These are phyloP conservation scores for Exophiala spinifera DNA, from an alignment of 2,329 filamentous ascomycete genomes.

Conservation along the genomic window DNA sequence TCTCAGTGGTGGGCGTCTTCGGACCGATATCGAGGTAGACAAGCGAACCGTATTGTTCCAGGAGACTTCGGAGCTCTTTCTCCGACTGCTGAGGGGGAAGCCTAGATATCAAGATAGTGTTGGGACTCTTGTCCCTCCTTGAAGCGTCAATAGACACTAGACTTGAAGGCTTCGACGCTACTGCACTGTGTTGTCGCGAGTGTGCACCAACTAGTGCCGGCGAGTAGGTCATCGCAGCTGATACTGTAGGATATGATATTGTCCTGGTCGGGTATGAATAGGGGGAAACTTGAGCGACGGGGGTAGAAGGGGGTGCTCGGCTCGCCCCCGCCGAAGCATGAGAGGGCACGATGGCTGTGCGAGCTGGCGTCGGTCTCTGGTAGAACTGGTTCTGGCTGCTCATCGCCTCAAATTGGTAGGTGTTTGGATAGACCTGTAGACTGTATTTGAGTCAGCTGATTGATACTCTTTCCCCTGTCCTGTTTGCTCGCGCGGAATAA, in stretches of 20 bases:
- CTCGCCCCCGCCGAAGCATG: background rate
- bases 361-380: background rate
- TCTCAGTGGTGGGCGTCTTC: constrained; percentile 14
- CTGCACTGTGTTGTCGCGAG: background rate
- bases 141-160: background rate
- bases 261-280: background rate
- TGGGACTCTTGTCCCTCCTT: constrained; percentile 17
- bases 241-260: background rate
- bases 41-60: constrained; percentile 18
- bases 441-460: background rate
- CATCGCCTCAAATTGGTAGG: background rate
- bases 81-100: constrained; percentile 21
- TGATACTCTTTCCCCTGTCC: background rate
- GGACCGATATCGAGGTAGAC: constrained; percentile 25
- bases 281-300: background rate
- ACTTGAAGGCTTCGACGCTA: background rate
- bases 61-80: constrained; percentile 17
- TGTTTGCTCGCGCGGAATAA: no score
- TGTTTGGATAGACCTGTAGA: background rate
- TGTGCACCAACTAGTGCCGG: background rate
- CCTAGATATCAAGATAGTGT: constrained; percentile 21
- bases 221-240: background rate
- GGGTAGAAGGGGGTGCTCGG: background rate
- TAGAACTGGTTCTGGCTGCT: background rate
- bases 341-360: background rate